Evolutionary conservation across 768 basidiomycete genomes (phyloP).

Genomic region (Suillus fuscotomentosus): DNA sequence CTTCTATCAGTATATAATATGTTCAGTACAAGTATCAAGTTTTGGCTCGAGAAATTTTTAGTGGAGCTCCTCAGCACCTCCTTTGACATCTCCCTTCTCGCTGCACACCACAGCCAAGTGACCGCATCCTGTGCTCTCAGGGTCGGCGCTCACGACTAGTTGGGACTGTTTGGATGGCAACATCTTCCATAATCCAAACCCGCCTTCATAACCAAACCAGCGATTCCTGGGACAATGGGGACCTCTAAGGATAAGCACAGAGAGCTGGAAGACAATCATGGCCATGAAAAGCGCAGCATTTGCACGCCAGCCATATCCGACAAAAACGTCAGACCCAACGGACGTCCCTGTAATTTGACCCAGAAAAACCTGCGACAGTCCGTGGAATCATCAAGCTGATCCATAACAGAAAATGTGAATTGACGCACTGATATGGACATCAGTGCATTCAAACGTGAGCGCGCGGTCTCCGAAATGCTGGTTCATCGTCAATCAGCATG

Average conservation of each 20-base stretch:
- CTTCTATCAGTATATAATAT: not conserved
- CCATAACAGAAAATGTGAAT: not conserved
- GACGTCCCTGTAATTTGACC: constrained; percentile 46
- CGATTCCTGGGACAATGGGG: constrained; percentile 32
- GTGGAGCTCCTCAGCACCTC: not conserved
- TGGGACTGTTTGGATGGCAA: not conserved
- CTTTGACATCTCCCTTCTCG: not conserved
- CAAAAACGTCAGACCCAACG: constrained; percentile 38
- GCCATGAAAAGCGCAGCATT: constrained; percentile 33
- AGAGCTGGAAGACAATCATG: constrained; percentile 32
- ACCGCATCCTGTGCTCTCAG: not conserved
- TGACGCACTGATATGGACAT: constrained; percentile 22
- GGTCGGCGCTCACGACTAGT: not conserved
- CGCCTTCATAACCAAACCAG: constrained; percentile 68
- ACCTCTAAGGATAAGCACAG: constrained; percentile 36
- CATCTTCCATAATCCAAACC: constrained; percentile 22
- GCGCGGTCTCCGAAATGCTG: constrained; percentile 25
- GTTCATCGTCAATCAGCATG: constrained; percentile 3
- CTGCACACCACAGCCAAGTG: not conserved
- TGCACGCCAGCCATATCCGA: constrained; percentile 36
- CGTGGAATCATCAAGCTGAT: not conserved
- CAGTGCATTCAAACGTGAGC: constrained; percentile 29
- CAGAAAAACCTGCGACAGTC: constrained; percentile 18
- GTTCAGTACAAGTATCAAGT: not conserved
- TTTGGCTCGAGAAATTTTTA: not conserved